Conservation (phyloP, 75 land plant genomes). For the Selaginella tamariscina region DNA sequence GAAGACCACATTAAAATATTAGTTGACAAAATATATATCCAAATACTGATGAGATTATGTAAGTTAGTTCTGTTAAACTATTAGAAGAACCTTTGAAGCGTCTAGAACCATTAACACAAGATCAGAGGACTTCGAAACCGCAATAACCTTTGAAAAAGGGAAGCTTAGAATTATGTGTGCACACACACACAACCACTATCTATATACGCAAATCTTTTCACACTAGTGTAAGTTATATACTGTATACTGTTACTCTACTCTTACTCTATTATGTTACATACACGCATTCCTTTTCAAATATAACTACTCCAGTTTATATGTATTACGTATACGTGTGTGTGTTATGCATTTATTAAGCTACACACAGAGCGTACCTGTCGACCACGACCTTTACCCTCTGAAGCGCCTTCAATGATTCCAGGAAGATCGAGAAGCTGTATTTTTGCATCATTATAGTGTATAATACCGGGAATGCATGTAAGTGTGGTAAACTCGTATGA, state of each 20-base stretch:
- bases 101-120: slow-evolving; percentile 97
- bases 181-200: no score
- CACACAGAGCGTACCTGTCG: slow-evolving; percentile 51
- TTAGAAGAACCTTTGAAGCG: slow-evolving; percentile 81
- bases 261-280: no score
- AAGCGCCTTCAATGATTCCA: slow-evolving; percentile 99
- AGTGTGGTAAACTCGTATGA: slow-evolving; percentile 99
- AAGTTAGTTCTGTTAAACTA: no score
- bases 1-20: not conserved
- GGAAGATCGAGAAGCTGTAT: slow-evolving; percentile 98
- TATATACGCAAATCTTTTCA: no score
- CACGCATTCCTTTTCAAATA: no score
- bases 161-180: no score
- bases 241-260: no score
- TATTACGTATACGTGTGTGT: no score
- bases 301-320: no score
- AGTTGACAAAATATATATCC: no score
- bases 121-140: slow-evolving; percentile 95
- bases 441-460: slow-evolving; percentile 96
- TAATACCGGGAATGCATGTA: slow-evolving; percentile 97
- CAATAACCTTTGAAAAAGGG: slow-evolving; percentile 65
- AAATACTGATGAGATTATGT: no score
- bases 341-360: not conserved
- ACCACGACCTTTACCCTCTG: slow-evolving; percentile 99
- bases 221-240: no score